phyloP scores from a whole-genome alignment of 371 early-diverging fungal species.

The Syncephalastrum racemosum region DNA sequence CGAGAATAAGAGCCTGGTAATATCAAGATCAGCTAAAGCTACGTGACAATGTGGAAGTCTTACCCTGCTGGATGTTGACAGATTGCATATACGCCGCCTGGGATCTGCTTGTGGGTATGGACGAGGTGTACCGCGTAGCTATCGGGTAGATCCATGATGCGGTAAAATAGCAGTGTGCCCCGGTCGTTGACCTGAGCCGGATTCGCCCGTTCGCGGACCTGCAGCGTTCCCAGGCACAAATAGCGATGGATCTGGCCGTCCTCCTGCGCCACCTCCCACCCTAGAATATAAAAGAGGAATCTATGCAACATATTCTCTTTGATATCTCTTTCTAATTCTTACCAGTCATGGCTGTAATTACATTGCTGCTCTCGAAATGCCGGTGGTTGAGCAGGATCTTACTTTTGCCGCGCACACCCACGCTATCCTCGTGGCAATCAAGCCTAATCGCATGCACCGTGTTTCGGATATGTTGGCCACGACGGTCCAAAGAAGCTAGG shows the following conservation, averaged over 20 bases:
- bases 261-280: slow-evolving; percentile 27
- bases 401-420: too few relatives aligned
- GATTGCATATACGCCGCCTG: slow-evolving; percentile 38
- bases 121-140: slow-evolving; percentile 25
- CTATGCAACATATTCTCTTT: slow-evolving; percentile 11
- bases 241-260: slow-evolving; percentile 28
- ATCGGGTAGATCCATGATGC: slow-evolving; percentile 12
- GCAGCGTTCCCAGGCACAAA: slow-evolving; percentile 40
- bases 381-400: too few relatives aligned
- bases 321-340: background rate
- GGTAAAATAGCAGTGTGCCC: slow-evolving; percentile 34
- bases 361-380: background rate
- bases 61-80: slow-evolving; percentile 49
- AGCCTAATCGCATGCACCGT: too few relatives aligned
- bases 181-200: slow-evolving; percentile 22
- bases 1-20: slow-evolving; percentile 33
- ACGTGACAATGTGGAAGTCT: too few relatives aligned
- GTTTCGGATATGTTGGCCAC: too few relatives aligned
- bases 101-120: slow-evolving; percentile 33
- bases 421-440: too few relatives aligned
- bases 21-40: too few relatives aligned
- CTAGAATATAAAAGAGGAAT: slow-evolving; percentile 11
- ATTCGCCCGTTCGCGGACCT: slow-evolving; percentile 6
- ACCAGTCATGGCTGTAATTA: slow-evolving; percentile 11
- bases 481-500: too few relatives aligned